Conservation (phyloP, 169 alveolate species). For the Hepatocystis sp. region DNA sequence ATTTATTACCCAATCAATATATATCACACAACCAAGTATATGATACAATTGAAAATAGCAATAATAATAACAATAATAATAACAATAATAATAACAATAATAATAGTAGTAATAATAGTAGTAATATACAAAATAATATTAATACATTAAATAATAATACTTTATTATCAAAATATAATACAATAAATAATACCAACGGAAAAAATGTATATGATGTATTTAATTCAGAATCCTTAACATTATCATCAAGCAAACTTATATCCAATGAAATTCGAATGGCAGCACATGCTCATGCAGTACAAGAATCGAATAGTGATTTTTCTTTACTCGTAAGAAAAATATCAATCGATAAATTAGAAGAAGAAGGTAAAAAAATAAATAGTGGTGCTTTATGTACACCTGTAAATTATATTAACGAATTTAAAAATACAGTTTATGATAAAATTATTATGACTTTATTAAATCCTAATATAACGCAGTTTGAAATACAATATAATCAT, state of each 20-base stretch:
- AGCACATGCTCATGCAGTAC: slow-evolving; percentile 89
- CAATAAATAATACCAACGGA: slow-evolving; percentile 9
- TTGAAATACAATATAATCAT: slow-evolving; percentile 75
- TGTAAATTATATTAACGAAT: slow-evolving; percentile 76
- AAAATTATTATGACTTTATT: slow-evolving; percentile 79
- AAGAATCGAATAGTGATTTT: slow-evolving; percentile 87
- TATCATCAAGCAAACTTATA: slow-evolving; percentile 62
- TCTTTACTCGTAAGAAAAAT: slow-evolving; percentile 88
- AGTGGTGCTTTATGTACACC: slow-evolving; percentile 79
- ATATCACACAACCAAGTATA: too few species aligned
- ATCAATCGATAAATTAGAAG: slow-evolving; percentile 92
- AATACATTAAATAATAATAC: neutral
- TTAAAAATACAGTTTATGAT: slow-evolving; percentile 84
- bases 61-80: too few species aligned
- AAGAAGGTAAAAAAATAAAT: slow-evolving; percentile 91
- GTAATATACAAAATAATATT: neutral
- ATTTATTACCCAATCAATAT: neutral
- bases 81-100: too few species aligned
- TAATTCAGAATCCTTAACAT: too few species aligned
- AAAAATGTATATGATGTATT: slow-evolving; percentile 62
- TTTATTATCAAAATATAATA: neutral
- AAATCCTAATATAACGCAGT: slow-evolving; percentile 80
- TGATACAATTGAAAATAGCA: neutral
- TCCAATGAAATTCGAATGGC: slow-evolving; percentile 83
- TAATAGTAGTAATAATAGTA: neutral